These are phyloP conservation scores for Dactylella cylindrospora DNA, from an alignment of 2,329 filamentous ascomycete species.

Conservation along the genomic window DNA sequence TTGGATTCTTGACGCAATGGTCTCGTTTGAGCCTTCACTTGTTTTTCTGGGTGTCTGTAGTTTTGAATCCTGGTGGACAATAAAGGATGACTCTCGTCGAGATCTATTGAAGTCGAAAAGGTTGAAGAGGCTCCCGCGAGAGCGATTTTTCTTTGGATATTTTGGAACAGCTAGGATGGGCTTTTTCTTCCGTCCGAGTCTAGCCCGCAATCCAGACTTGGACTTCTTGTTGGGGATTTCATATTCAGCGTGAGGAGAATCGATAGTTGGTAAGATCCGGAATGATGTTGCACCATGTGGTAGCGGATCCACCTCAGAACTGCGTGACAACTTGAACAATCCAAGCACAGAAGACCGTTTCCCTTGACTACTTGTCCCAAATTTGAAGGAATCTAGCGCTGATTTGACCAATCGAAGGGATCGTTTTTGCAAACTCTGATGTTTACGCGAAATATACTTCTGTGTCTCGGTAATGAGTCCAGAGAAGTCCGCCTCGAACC, in stretches of 20 bases:
- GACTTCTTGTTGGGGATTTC: not conserved
- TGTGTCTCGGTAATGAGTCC: no score
- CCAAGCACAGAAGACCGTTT: conserved; percentile 22
- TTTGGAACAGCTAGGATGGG: conserved; percentile 33
- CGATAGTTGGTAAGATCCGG: conserved; percentile 16
- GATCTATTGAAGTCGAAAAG: conserved; percentile 17
- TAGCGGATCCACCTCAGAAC: not conserved
- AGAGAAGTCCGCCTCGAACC: not conserved
- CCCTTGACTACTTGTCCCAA: not conserved
- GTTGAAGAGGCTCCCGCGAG: conserved; percentile 23
- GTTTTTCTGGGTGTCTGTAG: not conserved
- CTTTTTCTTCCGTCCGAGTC: conserved; percentile 34
- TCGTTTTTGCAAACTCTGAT: conserved; percentile 4
- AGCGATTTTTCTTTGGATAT: conserved; percentile 10
- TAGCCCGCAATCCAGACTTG: conserved; percentile 18
- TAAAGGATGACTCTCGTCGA: conserved; percentile 9
- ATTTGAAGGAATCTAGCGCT: conserved; percentile 12
- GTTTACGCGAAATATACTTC: not conserved
- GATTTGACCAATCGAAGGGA: conserved; percentile 21
- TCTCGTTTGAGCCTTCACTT: not conserved
- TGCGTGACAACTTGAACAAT: conserved; percentile 20
- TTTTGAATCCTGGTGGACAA: conserved; percentile 4
- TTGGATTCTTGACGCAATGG: conserved; percentile 1
- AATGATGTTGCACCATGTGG: conserved; percentile 17
- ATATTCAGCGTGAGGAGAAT: not conserved